These are phyloP conservation scores for Infundibulicybe gibba DNA, from an alignment of 768 basidiomycete species.

Conservation along the genomic window DNA sequence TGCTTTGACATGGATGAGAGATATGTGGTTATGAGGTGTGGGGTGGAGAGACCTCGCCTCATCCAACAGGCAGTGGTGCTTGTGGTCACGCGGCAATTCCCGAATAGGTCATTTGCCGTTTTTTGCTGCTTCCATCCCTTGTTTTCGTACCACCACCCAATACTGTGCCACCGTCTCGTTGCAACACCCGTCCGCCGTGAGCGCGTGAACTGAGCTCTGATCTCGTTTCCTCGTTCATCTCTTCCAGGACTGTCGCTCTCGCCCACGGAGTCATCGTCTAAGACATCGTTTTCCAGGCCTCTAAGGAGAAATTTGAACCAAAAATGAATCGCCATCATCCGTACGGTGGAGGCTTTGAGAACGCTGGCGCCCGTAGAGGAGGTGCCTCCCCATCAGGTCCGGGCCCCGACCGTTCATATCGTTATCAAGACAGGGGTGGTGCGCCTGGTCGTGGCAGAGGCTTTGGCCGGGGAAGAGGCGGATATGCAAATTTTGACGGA, in stretches of 20 bases:
- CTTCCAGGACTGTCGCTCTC: constrained; percentile 7
- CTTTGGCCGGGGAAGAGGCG: constrained; percentile 47
- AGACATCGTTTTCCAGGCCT: constrained; percentile 2
- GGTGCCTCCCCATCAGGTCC: constrained; percentile 56
- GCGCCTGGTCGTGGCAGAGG: constrained; percentile 42
- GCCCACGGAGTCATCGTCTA: constrained; percentile 6
- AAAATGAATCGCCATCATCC: constrained; percentile 90
- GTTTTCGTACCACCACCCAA: constrained; percentile 35
- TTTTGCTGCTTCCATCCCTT: constrained; percentile 6
- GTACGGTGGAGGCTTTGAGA: constrained; percentile 68
- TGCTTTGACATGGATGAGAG: constrained; percentile 78
- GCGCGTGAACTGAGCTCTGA: constrained; percentile 24
- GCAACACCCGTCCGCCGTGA: constrained; percentile 10
- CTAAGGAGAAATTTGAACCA: constrained; percentile 12
- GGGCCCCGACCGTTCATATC: constrained; percentile 73
- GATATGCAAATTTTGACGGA: constrained; percentile 53
- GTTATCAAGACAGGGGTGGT: constrained; percentile 56
- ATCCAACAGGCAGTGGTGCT: too few relatives aligned
- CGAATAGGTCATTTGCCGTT: constrained; percentile 19
- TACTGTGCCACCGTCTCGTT: constrained; percentile 11
- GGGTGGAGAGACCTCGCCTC: constrained; percentile 19
- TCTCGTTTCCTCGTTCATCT: constrained; percentile 13
- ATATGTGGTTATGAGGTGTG: constrained; percentile 22
- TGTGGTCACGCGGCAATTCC: constrained; percentile 27
- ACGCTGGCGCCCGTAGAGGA: constrained; percentile 49